Evolutionary conservation across 2,329 filamentous ascomycete genomes (phyloP), one percentile per base, ranked within the genome.

Genomic region (Nigrospora oryzae): DNA sequence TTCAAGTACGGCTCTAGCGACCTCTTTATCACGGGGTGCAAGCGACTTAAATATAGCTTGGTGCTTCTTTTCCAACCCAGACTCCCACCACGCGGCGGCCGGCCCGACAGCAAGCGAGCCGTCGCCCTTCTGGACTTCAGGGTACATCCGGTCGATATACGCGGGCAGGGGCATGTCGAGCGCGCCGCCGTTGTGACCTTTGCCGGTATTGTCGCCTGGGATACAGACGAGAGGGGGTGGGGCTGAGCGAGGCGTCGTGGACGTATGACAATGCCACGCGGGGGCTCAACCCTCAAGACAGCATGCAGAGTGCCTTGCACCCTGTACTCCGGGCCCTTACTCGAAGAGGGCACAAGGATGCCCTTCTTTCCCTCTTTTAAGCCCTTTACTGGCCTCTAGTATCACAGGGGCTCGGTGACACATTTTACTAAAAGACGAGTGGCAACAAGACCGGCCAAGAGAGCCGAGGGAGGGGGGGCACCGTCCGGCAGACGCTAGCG

Each of bases 371-470:
- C 23, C 23, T 28, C 23, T 28, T 5, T 28, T 28, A 2, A 28
- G 23, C 10, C 23, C 23, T 28, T 28, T 28, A 28, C 23, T 28
- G 23, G 7, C 23, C 23, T 10, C 23, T 2, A 28, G 5, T 10
- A 28, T 28, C 23, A 28, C 69, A 71, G 43, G 68, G 75, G 0
- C 73, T 94, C 1, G 87, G 84, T 1, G 88, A 88, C 12, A 82
- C 78, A 0, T 86, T 93, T 71, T 94, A 85, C 75, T 95, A 88
- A 88, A 87, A 94, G 63, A 83, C 79, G 11, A 84, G 79, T 51
- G 82, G 79, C 12, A 88, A 94, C 56, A 67, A 62, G 51, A 53
- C 49, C 0, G 74, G 69, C 31, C 57, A 55, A 1, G 50, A 54
- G 16, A 89, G 84, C 54, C 64, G 93, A 50, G 77, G 86, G 16